A percentile compares a stretch with the other conserved stretches of the same genome.
phyloP scores from a whole-genome alignment of 495 filamentous ascomycete genomes.

The Penicillium crystallinum region DNA sequence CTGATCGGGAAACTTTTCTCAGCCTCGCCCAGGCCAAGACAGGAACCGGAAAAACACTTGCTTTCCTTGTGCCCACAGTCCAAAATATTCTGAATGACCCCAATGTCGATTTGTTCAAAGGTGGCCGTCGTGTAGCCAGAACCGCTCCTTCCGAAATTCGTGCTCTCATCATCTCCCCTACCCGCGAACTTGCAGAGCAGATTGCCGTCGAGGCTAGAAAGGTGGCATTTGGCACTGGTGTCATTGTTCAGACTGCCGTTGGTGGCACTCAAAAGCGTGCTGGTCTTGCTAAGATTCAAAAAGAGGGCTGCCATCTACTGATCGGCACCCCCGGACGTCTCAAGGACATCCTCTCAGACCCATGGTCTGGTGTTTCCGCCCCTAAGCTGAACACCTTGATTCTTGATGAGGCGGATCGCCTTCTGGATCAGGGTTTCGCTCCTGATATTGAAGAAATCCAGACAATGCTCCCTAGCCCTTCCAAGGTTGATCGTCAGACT shows the following conservation, averaged over 20 bases:
- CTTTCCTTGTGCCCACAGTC: constrained; percentile 71
- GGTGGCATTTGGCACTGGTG: constrained; percentile 57
- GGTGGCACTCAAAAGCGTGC: constrained; percentile 73
- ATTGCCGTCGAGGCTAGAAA: constrained; percentile 79
- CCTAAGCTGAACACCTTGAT: constrained; percentile 76
- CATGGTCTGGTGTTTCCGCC: constrained; percentile 55
- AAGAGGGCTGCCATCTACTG: constrained; percentile 79
- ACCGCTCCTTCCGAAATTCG: constrained; percentile 61
- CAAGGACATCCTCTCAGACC: constrained; percentile 76
- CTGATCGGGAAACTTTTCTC: constrained; percentile 19
- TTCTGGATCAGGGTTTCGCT: constrained; percentile 88
- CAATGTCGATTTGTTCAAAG: constrained; percentile 31
- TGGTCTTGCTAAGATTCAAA: constrained; percentile 58
- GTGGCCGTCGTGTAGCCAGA: neutral
- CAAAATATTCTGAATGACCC: constrained; percentile 66
- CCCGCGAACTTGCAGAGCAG: constrained; percentile 91
- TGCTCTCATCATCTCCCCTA: constrained; percentile 88
- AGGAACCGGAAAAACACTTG: constrained; percentile 83
- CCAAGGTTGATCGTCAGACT: constrained; percentile 69
- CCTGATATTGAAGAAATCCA: constrained; percentile 69
- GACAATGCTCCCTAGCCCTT: constrained; percentile 54
- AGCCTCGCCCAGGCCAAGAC: constrained; percentile 87
- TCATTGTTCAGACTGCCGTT: constrained; percentile 81
- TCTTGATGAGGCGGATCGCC: constrained; percentile 89
- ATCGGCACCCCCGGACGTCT: constrained; percentile 89